phyloP scores from a whole-genome alignment of 1,284 basidiomycete genomes.

The Tylopilus sp. region DNA sequence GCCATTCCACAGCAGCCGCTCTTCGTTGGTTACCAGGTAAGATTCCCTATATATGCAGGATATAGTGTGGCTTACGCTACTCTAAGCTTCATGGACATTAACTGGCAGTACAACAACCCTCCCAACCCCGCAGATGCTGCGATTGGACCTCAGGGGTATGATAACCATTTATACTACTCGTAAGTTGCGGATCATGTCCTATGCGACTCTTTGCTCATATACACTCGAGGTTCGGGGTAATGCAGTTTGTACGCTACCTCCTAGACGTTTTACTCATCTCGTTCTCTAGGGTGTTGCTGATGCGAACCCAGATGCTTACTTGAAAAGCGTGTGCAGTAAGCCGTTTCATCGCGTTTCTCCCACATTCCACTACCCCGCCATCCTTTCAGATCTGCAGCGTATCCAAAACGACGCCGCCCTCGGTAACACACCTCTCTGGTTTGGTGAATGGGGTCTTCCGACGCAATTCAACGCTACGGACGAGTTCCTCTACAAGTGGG shows the following conservation, averaged over 20 bases:
- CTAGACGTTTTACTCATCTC: constrained; percentile 15
- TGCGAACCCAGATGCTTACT: constrained; percentile 66
- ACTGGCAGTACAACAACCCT: constrained; percentile 73
- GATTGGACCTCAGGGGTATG: constrained; percentile 74
- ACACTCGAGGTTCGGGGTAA: constrained; percentile 63
- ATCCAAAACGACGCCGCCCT: constrained; percentile 47
- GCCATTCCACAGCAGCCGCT: constrained; percentile 28
- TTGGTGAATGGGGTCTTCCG: constrained; percentile 72
- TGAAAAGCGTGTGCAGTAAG: constrained; percentile 73
- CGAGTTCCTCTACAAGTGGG: constrained; percentile 70
- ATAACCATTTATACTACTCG: constrained; percentile 81
- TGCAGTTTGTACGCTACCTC: constrained; percentile 46
- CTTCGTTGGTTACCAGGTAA: constrained; percentile 56
- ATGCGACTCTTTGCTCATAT: constrained; percentile 17
- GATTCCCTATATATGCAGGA: neutral
- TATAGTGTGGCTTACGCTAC: constrained; percentile 14
- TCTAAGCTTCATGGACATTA: constrained; percentile 75
- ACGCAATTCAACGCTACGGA: constrained; percentile 72
- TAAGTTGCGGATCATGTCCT: constrained; percentile 41
- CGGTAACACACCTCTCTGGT: constrained; percentile 52
- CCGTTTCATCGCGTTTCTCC: constrained; percentile 3
- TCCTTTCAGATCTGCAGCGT: constrained; percentile 34
- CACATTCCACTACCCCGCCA: neutral
- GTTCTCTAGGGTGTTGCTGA: constrained; percentile 67
- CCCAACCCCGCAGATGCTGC: constrained; percentile 72